phyloP scores from a whole-genome alignment of 2,329 filamentous ascomycete species.

The Fusarium tupiense region DNA sequence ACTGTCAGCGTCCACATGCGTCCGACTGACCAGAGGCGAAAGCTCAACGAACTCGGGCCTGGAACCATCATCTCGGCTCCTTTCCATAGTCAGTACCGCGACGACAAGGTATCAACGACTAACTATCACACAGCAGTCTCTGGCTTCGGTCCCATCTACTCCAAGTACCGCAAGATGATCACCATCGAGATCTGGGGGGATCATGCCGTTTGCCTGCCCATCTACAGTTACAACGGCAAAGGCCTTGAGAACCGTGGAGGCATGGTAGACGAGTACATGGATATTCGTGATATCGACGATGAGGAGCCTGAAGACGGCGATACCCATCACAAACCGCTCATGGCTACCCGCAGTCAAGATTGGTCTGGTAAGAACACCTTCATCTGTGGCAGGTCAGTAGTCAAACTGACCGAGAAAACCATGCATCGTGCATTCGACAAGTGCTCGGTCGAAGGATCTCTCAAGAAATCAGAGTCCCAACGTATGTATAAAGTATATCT shows the following conservation, averaged over 20 bases:
- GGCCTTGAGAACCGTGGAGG: constrained; percentile 19
- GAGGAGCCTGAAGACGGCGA: not conserved
- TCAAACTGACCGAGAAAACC: constrained; percentile 35
- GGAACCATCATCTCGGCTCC: constrained; percentile 36
- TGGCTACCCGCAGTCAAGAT: not conserved
- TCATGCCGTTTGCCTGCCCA: constrained; percentile 29
- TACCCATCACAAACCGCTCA: not conserved
- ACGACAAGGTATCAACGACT: not conserved
- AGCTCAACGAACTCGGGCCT: not conserved
- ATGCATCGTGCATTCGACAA: not conserved
- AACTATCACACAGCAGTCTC: constrained; percentile 18
- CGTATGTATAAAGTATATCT: constrained; percentile 4
- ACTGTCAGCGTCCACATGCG: constrained; percentile 16
- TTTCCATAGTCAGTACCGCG: constrained; percentile 20
- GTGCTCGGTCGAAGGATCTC: constrained; percentile 34
- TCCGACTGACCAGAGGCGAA: not conserved
- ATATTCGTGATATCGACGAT: constrained; percentile 25
- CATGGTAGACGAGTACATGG: constrained; percentile 29
- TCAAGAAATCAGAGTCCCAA: not conserved
- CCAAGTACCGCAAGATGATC: constrained; percentile 41
- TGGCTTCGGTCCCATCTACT: constrained; percentile 28
- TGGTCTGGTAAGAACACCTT: constrained; percentile 18
- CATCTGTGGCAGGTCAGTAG: constrained; percentile 15
- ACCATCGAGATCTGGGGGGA: constrained; percentile 32
- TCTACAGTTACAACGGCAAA: constrained; percentile 32